Evolutionary conservation across 2,329 filamentous ascomycete species (phyloP), one percentile per base, ranked within the genome.

Genomic region (Zasmidium angulare): DNA sequence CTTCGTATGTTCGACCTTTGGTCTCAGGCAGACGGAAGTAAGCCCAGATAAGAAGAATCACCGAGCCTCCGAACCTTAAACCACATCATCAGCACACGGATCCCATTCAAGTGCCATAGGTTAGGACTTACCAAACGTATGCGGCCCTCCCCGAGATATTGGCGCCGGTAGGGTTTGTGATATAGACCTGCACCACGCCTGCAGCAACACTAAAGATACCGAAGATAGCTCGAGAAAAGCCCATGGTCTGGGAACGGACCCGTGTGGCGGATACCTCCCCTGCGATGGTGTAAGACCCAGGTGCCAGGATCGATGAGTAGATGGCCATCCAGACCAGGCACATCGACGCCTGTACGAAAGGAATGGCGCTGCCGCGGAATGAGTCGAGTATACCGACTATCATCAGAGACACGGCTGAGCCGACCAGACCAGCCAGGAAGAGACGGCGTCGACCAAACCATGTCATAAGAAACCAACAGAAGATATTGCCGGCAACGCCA

Each of bases 1-100:
- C 84, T 40, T 79, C 81, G 53, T 82, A 81, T 0, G 81, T 82
- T 40, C 81, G 58, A 17, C 58, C 57, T 26, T 65, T 64, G 12
- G 63, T 56, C 66, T 79, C 78, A 0, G 78, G 78, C 1, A 79
- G 64, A 14, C 78, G 68, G 64, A 79, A 79, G 62, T 69, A 81
- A 2, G 71, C 72, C 78, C 78, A 81, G 6, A 76, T 47, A 10
- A 74, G 53, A 4, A 43, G 36, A 17, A 43, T 43, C 6, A 17
- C n/a, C 36, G 36, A 43, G 36, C 36, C 36, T 17, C 36, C 36
- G 36, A 43, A 43, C 36, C 36, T 43, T 7, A 19, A 9, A 17
- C 3, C n/a, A 17, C 7, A 43, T 48, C 11, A 74, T 55, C 46
- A 72, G 72, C 1, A 76, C 48, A 1, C 69, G 10, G 72, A 68